Conservation (phyloP, 305 asterid genomes). For the Ajuga reptans region DNA sequence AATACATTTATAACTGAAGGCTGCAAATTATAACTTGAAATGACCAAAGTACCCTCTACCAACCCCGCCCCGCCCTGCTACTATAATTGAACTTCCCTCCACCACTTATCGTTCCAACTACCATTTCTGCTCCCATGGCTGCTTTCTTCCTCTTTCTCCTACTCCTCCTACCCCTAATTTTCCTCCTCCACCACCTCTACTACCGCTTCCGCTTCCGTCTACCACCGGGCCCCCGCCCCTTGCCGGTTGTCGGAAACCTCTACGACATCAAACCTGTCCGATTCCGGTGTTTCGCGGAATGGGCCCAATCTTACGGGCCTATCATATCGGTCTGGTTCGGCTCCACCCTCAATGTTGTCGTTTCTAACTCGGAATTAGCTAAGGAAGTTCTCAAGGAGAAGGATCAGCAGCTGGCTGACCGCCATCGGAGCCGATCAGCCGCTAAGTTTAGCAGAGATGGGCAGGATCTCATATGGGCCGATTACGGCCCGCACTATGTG, state of each 20-base stretch:
- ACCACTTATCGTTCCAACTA: neutral
- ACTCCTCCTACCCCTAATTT: slow-evolving; percentile 4
- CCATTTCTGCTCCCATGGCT: slow-evolving; percentile 19
- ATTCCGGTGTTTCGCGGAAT: slow-evolving; percentile 50
- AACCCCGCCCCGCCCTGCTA: slow-evolving; percentile 12
- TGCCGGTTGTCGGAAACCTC: slow-evolving; percentile 47
- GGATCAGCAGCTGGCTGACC: slow-evolving; percentile 61
- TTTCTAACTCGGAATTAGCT: slow-evolving; percentile 44
- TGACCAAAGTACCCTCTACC: slow-evolving; percentile 25
- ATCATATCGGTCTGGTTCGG: slow-evolving; percentile 58
- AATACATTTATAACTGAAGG: too few species aligned
- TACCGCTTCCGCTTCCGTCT: slow-evolving; percentile 41
- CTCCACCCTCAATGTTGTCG: slow-evolving; percentile 47
- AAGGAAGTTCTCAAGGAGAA: slow-evolving; percentile 50
- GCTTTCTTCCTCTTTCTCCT: slow-evolving; percentile 21
- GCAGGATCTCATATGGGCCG: slow-evolving; percentile 59
- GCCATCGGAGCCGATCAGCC: slow-evolving; percentile 51
- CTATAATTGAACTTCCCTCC: slow-evolving; percentile 21
- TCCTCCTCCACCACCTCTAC: slow-evolving; percentile 33
- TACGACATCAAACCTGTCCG: slow-evolving; percentile 53
- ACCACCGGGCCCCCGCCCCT: slow-evolving; percentile 55
- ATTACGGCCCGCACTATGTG: slow-evolving; percentile 58
- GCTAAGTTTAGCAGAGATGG: slow-evolving; percentile 56
- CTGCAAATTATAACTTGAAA: neutral
- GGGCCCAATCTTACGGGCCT: slow-evolving; percentile 57